A percentile compares a stretch with the other conserved stretches of the same genome.
Evolutionary conservation across 257 asterid species (phyloP).

Genomic region (Ballota nigra): DNA sequence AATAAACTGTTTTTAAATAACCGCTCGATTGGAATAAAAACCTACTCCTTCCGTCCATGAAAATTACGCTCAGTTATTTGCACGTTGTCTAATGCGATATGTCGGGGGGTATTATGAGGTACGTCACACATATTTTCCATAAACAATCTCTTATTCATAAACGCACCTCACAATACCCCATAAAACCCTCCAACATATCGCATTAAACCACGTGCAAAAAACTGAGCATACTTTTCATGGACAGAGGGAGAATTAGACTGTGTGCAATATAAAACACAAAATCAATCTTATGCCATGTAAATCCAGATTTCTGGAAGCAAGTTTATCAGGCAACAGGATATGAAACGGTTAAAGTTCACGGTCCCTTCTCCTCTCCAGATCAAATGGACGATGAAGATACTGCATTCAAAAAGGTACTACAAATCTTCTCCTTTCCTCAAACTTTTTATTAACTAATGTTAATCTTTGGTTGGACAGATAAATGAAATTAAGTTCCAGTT

Average conservation of each 20-base stretch:
- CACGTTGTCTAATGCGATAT: no score
- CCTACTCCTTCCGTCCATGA: no score
- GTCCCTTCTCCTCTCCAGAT: background rate
- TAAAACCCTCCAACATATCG: no score
- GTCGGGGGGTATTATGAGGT: no score
- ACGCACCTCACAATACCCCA: no score
- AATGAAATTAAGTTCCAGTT: background rate
- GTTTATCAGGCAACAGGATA: background rate
- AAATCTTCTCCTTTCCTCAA: background rate
- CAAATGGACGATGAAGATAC: background rate
- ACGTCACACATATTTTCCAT: no score
- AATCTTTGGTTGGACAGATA: background rate
- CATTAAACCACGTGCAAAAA: no score
- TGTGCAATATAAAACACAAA: background rate
- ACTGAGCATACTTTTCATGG: no score
- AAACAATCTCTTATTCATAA: no score
- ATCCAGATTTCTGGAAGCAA: constrained; percentile 1
- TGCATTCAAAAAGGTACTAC: background rate
- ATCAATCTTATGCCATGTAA: background rate
- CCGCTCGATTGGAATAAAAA: background rate
- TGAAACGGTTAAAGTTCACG: background rate
- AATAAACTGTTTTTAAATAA: constrained; percentile 3
- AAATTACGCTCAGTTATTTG: no score
- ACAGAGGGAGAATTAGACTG: no score
- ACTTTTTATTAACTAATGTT: background rate